Evolutionary conservation across 768 basidiomycete genomes (phyloP), one percentile per base, ranked within the genome.

Genomic region (Astraeus odoratus): DNA sequence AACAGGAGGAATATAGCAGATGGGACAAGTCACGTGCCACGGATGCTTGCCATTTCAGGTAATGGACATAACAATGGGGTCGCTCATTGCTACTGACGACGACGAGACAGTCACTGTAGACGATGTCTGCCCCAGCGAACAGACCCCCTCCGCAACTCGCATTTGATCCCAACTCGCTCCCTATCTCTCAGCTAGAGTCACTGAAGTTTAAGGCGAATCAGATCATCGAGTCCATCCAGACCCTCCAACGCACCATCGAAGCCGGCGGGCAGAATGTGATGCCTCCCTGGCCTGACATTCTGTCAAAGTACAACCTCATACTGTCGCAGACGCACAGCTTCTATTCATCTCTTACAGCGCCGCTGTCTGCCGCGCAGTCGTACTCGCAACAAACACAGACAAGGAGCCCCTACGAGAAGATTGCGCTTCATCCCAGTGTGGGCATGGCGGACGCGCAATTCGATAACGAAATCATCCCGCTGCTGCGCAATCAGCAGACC

Each of bases 221-320:
- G 59, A 86, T 89, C 27, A 78, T 87, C 36, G 87, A 90, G 41
- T 85, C 84, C 6, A 82, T 89, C 19, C 69, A 79, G 46, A 67
- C 70, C 0, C 68, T 89, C 8, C 80, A 81, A 45, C 70, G 75
- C 42, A 81, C 76, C 6, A 69, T 89, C 52, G 81, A 86, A 43
- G 70, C 67, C 6, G 75, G 74, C 10, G 71, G 77, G 29, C 73
- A 70, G 35, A 67, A 65, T 29, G 69, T 58, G n/a, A 87, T 89
- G 80, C 80, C 83, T 3, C 65, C 84, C 7, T 91, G 89, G 89
- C 89, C 88, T 3, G 88, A 91, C 56, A 78, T 92, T 44, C 72
- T 91, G 43, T 80, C 83, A 12, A 90, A 89, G 69, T 91, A 90
- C 75, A 89, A 82, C 53, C 74, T 87, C 51, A 73, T 92, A 22